phyloP scores from a whole-genome alignment of 768 basidiomycete species.

The Lactifluus echinatus region DNA sequence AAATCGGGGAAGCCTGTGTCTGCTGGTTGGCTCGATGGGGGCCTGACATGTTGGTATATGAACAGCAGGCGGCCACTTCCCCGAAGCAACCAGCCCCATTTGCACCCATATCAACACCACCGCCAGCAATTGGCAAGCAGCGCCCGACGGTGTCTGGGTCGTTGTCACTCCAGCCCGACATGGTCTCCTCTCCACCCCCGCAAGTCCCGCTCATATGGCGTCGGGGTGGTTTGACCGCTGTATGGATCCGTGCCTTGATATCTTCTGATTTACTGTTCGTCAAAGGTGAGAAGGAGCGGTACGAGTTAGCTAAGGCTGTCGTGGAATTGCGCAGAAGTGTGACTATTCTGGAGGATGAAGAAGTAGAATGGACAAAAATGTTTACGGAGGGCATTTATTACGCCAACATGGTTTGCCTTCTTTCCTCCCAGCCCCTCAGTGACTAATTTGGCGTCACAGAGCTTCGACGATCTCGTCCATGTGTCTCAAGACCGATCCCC shows the following conservation, averaged over 20 bases:
- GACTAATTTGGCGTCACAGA: constrained; percentile 33
- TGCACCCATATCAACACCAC: neutral
- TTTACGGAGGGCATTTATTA: constrained; percentile 80
- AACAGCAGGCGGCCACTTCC: constrained; percentile 33
- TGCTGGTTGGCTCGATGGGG: constrained; percentile 90
- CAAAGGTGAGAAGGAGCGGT: constrained; percentile 68
- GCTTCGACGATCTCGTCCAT: constrained; percentile 67
- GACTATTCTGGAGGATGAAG: constrained; percentile 52
- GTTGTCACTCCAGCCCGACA: neutral
- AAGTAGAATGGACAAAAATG: constrained; percentile 57
- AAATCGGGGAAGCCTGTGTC: constrained; percentile 82
- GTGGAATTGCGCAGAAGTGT: constrained; percentile 61
- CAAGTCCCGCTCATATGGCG: constrained; percentile 56
- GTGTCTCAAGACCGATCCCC: constrained; percentile 73
- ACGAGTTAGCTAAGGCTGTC: constrained; percentile 64
- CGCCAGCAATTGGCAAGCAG: constrained; percentile 6
- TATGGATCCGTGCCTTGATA: constrained; percentile 67
- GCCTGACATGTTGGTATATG: constrained; percentile 60
- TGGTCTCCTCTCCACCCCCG: constrained; percentile 13
- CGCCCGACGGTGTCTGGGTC: constrained; percentile 11
- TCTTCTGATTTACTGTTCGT: constrained; percentile 78
- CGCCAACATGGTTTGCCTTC: constrained; percentile 61
- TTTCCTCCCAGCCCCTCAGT: constrained; percentile 1
- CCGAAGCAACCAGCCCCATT: neutral
- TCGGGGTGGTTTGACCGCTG: constrained; percentile 61